Evolutionary conservation across 1,139 yeast species (phyloP).

Genomic region (Hansenula lynferdii): DNA sequence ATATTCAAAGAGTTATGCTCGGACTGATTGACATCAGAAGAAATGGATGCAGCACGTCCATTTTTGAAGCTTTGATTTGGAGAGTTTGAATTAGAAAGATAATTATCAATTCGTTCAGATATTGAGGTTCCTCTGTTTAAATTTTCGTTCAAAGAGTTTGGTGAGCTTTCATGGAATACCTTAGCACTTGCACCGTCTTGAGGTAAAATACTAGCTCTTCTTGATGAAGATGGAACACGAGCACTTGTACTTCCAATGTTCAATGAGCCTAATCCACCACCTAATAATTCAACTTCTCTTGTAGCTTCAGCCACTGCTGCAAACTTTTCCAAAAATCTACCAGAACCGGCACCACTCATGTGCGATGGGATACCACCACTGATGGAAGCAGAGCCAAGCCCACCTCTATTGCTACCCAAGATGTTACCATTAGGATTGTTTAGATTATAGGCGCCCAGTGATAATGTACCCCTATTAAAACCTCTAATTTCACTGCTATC

Average conservation of each 20-base stretch:
- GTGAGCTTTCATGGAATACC: constrained; percentile 28
- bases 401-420: constrained; percentile 14
- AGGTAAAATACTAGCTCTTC: constrained; percentile 48
- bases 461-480: constrained; percentile 42
- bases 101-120: constrained; percentile 60
- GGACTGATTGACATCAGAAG: constrained; percentile 23
- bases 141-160: constrained; percentile 48
- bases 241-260: constrained; percentile 26
- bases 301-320: constrained; percentile 78
- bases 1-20: constrained; percentile 27
- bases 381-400: constrained; percentile 57
- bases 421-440: constrained; percentile 7
- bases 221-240: constrained; percentile 24
- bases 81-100: constrained; percentile 29
- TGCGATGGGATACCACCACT: constrained; percentile 44
- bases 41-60: constrained; percentile 18
- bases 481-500: constrained; percentile 42
- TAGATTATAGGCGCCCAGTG: constrained; percentile 35
- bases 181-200: constrained; percentile 21
- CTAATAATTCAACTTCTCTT: constrained; percentile 58
- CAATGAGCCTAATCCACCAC: constrained; percentile 30
- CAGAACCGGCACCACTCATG: constrained; percentile 27
- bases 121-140: constrained; percentile 54
- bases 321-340: constrained; percentile 60
- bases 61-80: constrained; percentile 37